Evolutionary conservation across 805 yeast genomes (phyloP).

Genomic region (Metahyphopichia silvanorum): DNA sequence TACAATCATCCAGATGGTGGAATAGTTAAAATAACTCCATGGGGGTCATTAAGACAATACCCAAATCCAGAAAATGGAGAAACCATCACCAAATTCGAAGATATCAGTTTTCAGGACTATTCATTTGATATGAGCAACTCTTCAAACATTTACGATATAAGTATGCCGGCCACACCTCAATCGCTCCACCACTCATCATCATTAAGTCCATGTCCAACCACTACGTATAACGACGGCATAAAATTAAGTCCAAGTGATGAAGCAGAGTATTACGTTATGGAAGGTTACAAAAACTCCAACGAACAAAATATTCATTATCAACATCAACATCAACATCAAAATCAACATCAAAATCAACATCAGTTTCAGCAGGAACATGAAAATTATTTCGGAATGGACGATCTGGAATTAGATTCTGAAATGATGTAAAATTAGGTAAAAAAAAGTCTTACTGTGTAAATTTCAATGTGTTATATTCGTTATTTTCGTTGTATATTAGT

Average conservation of each 20-base stretch:
- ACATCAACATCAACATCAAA: no score
- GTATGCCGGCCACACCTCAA: conserved; percentile 27
- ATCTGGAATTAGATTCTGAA: no score
- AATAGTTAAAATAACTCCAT: conserved; percentile 56
- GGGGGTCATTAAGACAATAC: conserved; percentile 55
- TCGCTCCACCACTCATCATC: conserved; percentile 12
- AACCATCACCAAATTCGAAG: conserved; percentile 47
- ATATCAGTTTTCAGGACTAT: conserved; percentile 27
- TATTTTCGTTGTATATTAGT: neutral
- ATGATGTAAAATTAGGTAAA: no score
- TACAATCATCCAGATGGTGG: conserved; percentile 65
- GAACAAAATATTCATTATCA: no score
- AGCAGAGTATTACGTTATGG: conserved; percentile 36
- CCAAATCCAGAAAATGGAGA: conserved; percentile 42
- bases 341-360: conserved; percentile 5
- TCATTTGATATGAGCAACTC: conserved; percentile 5
- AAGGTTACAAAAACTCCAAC: conserved; percentile 21
- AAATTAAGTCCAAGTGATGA: conserved; percentile 35
- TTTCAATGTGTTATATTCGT: no score
- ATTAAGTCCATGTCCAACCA: conserved; percentile 1
- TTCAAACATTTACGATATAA: conserved; percentile 5
- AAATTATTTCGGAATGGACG: conserved; percentile 36
- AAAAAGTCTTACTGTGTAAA: no score
- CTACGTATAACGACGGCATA: conserved; percentile 9
- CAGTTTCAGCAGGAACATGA: conserved; percentile 32